Percentiles rank a stretch among this genome's conserved stretches.
These are phyloP conservation scores for Coemansia sp. DNA, from an alignment of 192 early-diverging fungal species.

Conservation along the genomic window DNA sequence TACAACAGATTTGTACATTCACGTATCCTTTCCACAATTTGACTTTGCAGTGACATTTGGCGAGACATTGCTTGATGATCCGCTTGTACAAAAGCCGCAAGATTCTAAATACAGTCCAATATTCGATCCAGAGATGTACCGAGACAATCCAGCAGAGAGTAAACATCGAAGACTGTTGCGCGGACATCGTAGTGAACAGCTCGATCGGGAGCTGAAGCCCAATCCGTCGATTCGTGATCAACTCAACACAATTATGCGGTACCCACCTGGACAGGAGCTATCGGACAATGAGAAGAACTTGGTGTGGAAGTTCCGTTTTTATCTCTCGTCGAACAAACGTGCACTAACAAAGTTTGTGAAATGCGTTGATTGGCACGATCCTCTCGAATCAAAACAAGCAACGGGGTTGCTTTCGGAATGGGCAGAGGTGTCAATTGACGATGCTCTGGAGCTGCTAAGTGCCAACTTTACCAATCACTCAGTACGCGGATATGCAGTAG, in stretches of 20 bases:
- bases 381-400: conserved; percentile 88
- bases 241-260: conserved; percentile 87
- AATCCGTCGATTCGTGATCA: conserved; percentile 95
- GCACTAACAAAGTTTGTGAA: conserved; percentile 98
- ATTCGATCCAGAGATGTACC: conserved; percentile 78
- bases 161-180: conserved; percentile 90
- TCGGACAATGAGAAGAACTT: conserved; percentile 87
- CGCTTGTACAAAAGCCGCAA: conserved; percentile 31
- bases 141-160: conserved; percentile 94
- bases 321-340: conserved; percentile 88
- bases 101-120: conserved; percentile 58
- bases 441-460: conserved; percentile 92
- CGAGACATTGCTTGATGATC: conserved; percentile 61
- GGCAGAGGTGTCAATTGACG: conserved; percentile 92
- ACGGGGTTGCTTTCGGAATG: conserved; percentile 82
- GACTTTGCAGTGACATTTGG: conserved; percentile 95
- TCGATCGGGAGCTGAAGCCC: conserved; percentile 96
- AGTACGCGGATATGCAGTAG: conserved; percentile 86
- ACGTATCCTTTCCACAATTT: conserved; percentile 90
- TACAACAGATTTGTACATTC: conserved; percentile 65
- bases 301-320: conserved; percentile 98
- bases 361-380: conserved; percentile 93
- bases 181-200: conserved; percentile 82
- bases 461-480: conserved; percentile 78
- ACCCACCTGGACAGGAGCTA: conserved; percentile 86